phyloP scores from a whole-genome alignment of 768 basidiomycete species.

The Atractiella rhizophila region DNA sequence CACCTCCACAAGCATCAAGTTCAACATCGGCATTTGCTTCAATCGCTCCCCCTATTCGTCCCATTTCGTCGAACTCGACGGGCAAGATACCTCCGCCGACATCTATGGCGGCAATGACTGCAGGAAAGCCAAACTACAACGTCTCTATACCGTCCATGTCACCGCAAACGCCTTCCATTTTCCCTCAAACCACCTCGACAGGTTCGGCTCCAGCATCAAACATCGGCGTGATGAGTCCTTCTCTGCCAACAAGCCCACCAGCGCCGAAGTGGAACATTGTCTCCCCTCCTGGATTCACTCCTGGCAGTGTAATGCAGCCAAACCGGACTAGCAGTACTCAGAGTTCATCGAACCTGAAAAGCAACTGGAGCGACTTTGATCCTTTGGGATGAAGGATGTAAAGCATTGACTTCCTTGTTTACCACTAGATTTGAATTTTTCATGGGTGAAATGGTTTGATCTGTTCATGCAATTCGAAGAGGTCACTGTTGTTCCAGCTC shows the following conservation, averaged over 20 bases:
- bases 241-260: background rate
- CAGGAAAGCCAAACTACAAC: slow-evolving; percentile 5
- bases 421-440: too few species aligned
- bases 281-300: background rate
- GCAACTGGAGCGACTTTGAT: slow-evolving; percentile 7
- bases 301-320: background rate
- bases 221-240: slow-evolving; percentile 1
- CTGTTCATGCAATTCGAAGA: too few species aligned
- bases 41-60: background rate
- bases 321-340: background rate
- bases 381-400: slow-evolving; percentile 8
- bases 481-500: too few species aligned
- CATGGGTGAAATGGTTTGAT: too few species aligned
- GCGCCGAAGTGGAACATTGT: background rate
- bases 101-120: background rate
- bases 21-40: background rate
- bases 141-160: background rate
- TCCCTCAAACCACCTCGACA: background rate
- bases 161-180: background rate
- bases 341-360: background rate
- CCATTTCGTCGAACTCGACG: too few species aligned
- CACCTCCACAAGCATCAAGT: background rate
- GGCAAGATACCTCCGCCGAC: too few species aligned
- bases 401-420: too few species aligned
- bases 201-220: background rate